A percentile compares a stretch with the other conserved stretches of the same genome.
These are phyloP conservation scores for Spergularia marina DNA, from an alignment of 148 eudicot species.

Conservation along the genomic window DNA sequence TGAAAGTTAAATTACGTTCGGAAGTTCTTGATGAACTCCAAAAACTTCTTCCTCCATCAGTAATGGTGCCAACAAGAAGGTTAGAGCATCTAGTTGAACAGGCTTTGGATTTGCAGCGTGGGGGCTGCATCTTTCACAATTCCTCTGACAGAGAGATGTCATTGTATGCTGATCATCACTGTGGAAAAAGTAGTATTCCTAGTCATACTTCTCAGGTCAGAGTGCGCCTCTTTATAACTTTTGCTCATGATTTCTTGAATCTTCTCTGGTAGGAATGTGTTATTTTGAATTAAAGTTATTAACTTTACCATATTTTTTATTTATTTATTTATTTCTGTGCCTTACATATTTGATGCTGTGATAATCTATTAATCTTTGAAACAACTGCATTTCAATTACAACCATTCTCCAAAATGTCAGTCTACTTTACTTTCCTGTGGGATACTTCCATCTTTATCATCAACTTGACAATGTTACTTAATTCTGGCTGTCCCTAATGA, in stretches of 20 bases:
- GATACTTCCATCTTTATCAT: no score
- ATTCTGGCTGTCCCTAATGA: not conserved
- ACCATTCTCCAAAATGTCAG: not conserved
- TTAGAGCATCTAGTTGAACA: slow-evolving; percentile 75
- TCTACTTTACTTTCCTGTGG: not conserved
- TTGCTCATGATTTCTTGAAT: not conserved
- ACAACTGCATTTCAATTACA: not conserved
- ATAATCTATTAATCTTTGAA: not conserved
- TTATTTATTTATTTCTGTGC: not conserved
- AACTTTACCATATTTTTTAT: not conserved
- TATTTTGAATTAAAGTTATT: not conserved
- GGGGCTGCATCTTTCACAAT: slow-evolving; percentile 66
- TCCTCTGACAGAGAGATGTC: slow-evolving; percentile 61
- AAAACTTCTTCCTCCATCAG: slow-evolving; percentile 60
- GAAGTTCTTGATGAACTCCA: slow-evolving; percentile 64
- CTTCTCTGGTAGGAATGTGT: not conserved
- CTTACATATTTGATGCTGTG: not conserved
- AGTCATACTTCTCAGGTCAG: slow-evolving; percentile 68
- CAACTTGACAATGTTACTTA: no score
- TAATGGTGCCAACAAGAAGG: slow-evolving; percentile 66
- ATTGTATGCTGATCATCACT: slow-evolving; percentile 67
- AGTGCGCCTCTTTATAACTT: slow-evolving; percentile 3
- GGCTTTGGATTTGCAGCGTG: slow-evolving; percentile 67
- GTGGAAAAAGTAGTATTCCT: slow-evolving; percentile 83
- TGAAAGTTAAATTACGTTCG: slow-evolving; percentile 40